A percentile compares a stretch with the other conserved stretches of the same genome.
Evolutionary conservation across 352 stramenopile genomes (phyloP).

Genomic region (Elongisporangium undulatum): DNA sequence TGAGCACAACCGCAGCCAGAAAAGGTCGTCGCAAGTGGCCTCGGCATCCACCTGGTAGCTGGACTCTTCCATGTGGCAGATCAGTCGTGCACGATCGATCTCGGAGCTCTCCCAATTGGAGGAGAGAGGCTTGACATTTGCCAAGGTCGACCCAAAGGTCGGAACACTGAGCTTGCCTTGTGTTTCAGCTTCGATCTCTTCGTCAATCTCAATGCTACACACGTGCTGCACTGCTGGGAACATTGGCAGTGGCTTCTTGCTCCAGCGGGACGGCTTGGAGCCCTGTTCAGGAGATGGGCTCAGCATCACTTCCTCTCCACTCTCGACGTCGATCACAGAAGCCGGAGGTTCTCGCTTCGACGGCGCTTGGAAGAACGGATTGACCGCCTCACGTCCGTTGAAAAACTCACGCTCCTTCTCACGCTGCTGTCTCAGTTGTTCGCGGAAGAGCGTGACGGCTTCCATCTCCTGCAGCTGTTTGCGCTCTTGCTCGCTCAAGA

Average conservation of each 20-base stretch:
- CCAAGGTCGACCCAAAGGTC: not conserved
- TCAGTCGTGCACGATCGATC: not conserved
- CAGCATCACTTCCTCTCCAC: not conserved
- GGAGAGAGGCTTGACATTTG: not conserved
- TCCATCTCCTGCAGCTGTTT: constrained; percentile 74
- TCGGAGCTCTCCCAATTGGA: not conserved
- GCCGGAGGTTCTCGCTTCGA: not conserved
- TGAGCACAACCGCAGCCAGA: not conserved
- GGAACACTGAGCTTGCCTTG: not conserved
- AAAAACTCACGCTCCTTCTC: constrained; percentile 76
- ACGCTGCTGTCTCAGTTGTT: constrained; percentile 55
- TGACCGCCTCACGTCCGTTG: constrained; percentile 34
- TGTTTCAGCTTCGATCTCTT: constrained; percentile 5
- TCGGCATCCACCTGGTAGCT: not conserved
- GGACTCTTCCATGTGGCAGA: not conserved
- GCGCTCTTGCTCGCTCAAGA: constrained; percentile 57
- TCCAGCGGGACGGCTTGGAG: not conserved
- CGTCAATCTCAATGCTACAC: constrained; percentile 20
- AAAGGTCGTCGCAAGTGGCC: not conserved
- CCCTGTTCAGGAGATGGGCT: not conserved
- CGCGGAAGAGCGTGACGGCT: constrained; percentile 49
- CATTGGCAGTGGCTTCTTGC: not conserved
- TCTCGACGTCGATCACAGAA: constrained; percentile 11
- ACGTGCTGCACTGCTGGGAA: constrained; percentile 12
- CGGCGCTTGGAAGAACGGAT: constrained; percentile 65